These are phyloP conservation scores for Piloderma croceum DNA, from an alignment of 768 basidiomycete genomes.

Conservation along the genomic window DNA sequence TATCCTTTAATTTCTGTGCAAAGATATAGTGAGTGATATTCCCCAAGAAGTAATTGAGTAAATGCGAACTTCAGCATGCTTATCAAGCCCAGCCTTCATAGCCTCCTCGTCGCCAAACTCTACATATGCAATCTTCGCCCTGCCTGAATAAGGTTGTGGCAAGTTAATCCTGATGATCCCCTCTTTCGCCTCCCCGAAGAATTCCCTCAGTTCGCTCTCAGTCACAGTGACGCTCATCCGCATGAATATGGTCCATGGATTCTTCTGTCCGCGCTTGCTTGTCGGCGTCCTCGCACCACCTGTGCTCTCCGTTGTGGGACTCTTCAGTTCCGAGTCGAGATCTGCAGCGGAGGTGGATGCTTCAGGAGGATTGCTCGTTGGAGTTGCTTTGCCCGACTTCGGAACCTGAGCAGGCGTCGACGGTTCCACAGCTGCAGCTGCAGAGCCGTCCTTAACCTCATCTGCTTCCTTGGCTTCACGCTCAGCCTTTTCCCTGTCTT, in stretches of 20 bases:
- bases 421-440: slow-evolving; percentile 15
- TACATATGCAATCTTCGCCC: slow-evolving; percentile 66
- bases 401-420: slow-evolving; percentile 12
- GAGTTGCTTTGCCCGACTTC: slow-evolving; percentile 38
- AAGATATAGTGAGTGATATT: slow-evolving; percentile 5
- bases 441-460: slow-evolving; percentile 28
- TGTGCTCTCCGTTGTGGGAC: slow-evolving; percentile 51
- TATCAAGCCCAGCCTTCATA: slow-evolving; percentile 75
- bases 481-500: slow-evolving; percentile 46
- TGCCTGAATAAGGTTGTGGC: slow-evolving; percentile 1
- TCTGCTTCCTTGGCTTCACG: slow-evolving; percentile 31
- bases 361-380: slow-evolving; percentile 22
- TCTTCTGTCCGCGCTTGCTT: slow-evolving; percentile 51
- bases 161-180: slow-evolving; percentile 45
- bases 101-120: slow-evolving; percentile 87
- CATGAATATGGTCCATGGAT: slow-evolving; percentile 86
- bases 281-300: slow-evolving; percentile 69
- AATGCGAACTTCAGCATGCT: slow-evolving; percentile 68
- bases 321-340: slow-evolving; percentile 37
- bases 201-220: slow-evolving; percentile 67
- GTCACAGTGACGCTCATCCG: slow-evolving; percentile 46
- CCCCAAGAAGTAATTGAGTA: slow-evolving; percentile 7
- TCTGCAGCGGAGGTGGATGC: slow-evolving; percentile 17
- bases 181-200: slow-evolving; percentile 65
- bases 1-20: slow-evolving; percentile 64